Conservation (phyloP, 192 early-diverging fungal genomes). For the Coemansia sp. region DNA sequence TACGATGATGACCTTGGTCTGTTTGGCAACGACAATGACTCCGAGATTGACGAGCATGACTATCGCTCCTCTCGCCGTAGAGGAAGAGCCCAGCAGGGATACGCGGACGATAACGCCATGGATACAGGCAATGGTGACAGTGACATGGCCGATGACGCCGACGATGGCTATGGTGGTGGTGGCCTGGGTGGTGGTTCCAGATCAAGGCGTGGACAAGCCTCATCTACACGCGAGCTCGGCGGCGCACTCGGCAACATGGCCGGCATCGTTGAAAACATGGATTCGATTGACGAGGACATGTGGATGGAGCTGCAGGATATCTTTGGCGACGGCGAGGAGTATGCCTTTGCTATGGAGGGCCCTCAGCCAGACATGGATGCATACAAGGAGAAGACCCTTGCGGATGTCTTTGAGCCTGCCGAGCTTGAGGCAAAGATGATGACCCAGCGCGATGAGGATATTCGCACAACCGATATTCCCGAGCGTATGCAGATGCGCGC, state of each 20-base stretch:
- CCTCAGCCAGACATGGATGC: slow-evolving; percentile 12
- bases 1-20: slow-evolving; percentile 38
- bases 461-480: slow-evolving; percentile 85
- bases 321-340: slow-evolving; percentile 94
- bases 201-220: slow-evolving; percentile 5
- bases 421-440: slow-evolving; percentile 86
- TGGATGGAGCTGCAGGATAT: slow-evolving; percentile 82
- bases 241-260: slow-evolving; percentile 19
- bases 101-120: neutral
- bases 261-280: slow-evolving; percentile 52
- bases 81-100: slow-evolving; percentile 7
- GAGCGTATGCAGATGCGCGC: slow-evolving; percentile 86
- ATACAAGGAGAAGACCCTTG: slow-evolving; percentile 45
- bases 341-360: slow-evolving; percentile 61
- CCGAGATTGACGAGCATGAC: slow-evolving; percentile 16
- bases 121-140: slow-evolving; percentile 5
- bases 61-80: slow-evolving; percentile 22
- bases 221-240: slow-evolving; percentile 9
- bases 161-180: slow-evolving; percentile 6
- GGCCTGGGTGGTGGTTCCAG: slow-evolving; percentile 3
- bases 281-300: slow-evolving; percentile 58
- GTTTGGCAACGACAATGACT: slow-evolving; percentile 42
- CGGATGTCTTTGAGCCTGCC: slow-evolving; percentile 73
- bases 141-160: slow-evolving; percentile 2
- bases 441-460: slow-evolving; percentile 89